A percentile compares a stretch with the other conserved stretches of the same genome.
phyloP scores from a whole-genome alignment of 2,329 filamentous ascomycete species.

The Monosporascus ibericus region DNA sequence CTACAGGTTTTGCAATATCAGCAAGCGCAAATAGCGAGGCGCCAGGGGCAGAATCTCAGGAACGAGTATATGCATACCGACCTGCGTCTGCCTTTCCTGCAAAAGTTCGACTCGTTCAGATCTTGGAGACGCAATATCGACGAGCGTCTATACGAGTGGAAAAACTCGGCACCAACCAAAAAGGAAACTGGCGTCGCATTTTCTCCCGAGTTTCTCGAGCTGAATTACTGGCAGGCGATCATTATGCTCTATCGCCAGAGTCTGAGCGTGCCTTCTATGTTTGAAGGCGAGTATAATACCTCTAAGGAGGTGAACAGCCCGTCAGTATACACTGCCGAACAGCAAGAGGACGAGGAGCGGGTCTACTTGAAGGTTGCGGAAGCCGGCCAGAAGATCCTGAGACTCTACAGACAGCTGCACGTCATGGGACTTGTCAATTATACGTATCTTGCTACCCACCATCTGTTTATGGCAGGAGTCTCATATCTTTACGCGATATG shows the following conservation, averaged over 20 bases:
- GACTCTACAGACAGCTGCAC: constrained; percentile 85
- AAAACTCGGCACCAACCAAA: constrained; percentile 70
- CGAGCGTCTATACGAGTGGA: constrained; percentile 77
- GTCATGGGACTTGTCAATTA: constrained; percentile 87
- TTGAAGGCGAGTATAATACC: constrained; percentile 71
- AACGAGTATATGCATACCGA: constrained; percentile 73
- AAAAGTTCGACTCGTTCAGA: constrained; percentile 76
- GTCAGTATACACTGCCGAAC: constrained; percentile 56
- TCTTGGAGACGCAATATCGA: constrained; percentile 88
- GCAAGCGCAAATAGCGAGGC: constrained; percentile 73
- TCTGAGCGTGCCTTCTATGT: constrained; percentile 74
- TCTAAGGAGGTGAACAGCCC: constrained; percentile 59
- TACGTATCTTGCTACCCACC: constrained; percentile 90
- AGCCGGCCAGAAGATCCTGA: constrained; percentile 86
- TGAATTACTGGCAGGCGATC: constrained; percentile 97
- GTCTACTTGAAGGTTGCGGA: constrained; percentile 94
- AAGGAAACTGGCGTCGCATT: constrained; percentile 82
- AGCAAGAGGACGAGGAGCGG: constrained; percentile 76
- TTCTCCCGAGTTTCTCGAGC: constrained; percentile 79
- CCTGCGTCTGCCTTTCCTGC: constrained; percentile 78
- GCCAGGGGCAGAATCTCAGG: constrained; percentile 53
- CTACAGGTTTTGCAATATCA: constrained; percentile 90
- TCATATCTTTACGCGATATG: constrained; percentile 96
- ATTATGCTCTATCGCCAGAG: constrained; percentile 95
- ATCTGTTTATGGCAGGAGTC: constrained; percentile 94